These are phyloP conservation scores for Cucumis hystrix DNA, from an alignment of 306 rosid genomes.

Conservation along the genomic window DNA sequence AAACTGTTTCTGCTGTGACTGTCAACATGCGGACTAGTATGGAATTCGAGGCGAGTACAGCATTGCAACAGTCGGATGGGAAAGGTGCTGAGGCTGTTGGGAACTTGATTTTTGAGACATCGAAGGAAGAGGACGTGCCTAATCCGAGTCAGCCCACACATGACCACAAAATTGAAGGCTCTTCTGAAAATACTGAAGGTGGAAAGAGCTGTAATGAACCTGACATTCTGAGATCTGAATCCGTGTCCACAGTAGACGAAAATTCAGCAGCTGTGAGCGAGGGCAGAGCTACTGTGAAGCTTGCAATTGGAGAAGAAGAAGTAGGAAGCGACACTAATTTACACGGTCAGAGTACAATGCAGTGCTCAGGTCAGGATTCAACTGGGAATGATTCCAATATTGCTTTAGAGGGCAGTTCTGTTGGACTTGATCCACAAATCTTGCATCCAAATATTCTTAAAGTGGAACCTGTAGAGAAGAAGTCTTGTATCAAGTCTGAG, in stretches of 20 bases:
- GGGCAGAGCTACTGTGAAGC: conserved; percentile 22
- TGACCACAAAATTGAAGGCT: conserved; percentile 12
- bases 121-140: conserved; percentile 18
- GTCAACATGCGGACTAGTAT: conserved; percentile 21
- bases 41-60: background rate
- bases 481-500: conserved; percentile 14
- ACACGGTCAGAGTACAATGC: conserved; percentile 16
- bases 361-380: conserved; percentile 24
- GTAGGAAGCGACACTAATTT: conserved; percentile 24
- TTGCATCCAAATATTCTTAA: conserved; percentile 15
- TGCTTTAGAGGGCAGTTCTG: conserved; percentile 28
- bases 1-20: conserved; percentile 30
- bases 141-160: conserved; percentile 13
- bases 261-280: conserved; percentile 19
- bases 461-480: conserved; percentile 22
- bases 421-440: conserved; percentile 34
- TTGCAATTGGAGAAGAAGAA: conserved; percentile 14
- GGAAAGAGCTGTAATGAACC: conserved; percentile 17
- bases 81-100: conserved; percentile 13
- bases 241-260: conserved; percentile 15
- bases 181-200: conserved; percentile 16
- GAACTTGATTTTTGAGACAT: conserved; percentile 22
- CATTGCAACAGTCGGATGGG: conserved; percentile 6
- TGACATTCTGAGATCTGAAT: conserved; percentile 17
- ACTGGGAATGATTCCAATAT: conserved; percentile 24